A percentile compares a stretch with the other conserved stretches of the same genome.
phyloP scores from a whole-genome alignment of 2,329 filamentous ascomycete species.

The Fragosphaeria purpurea region DNA sequence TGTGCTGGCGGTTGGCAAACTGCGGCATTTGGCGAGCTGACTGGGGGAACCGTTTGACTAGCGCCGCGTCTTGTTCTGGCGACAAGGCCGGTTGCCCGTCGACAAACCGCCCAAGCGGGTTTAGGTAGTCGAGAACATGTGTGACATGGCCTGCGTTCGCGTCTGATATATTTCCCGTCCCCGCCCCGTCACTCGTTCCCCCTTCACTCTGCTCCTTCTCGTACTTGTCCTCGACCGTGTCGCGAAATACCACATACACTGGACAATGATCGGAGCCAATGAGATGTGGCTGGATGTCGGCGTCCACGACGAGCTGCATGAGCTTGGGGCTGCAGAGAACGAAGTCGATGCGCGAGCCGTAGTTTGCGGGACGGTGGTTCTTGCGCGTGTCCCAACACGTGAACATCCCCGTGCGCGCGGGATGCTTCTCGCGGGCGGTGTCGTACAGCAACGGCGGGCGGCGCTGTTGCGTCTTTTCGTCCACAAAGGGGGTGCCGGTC shows the following conservation, averaged over 20 bases:
- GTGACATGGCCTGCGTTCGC: slow-evolving; percentile 32
- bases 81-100: slow-evolving; percentile 32
- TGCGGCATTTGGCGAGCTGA: slow-evolving; percentile 81
- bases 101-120: slow-evolving; percentile 61
- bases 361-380: slow-evolving; percentile 93
- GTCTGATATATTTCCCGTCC: slow-evolving; percentile 13
- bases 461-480: not conserved
- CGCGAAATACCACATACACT: slow-evolving; percentile 67
- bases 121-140: slow-evolving; percentile 64
- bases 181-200: too few relatives aligned
- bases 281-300: slow-evolving; percentile 82
- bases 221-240: slow-evolving; percentile 36
- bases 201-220: too few relatives aligned
- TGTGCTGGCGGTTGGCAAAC: slow-evolving; percentile 73
- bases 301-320: slow-evolving; percentile 57
- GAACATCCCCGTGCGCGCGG: slow-evolving; percentile 77
- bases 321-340: slow-evolving; percentile 73
- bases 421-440: slow-evolving; percentile 72
- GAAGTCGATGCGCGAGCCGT: slow-evolving; percentile 88
- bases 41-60: slow-evolving; percentile 45
- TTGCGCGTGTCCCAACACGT: slow-evolving; percentile 95
- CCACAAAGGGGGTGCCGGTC: slow-evolving; percentile 53
- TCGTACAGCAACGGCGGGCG: slow-evolving; percentile 63
- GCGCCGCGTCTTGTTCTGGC: not conserved
- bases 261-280: slow-evolving; percentile 97